Evolutionary conservation across 2,329 filamentous ascomycete species (phyloP).

Genomic region (Parascedosporium putredinis): DNA sequence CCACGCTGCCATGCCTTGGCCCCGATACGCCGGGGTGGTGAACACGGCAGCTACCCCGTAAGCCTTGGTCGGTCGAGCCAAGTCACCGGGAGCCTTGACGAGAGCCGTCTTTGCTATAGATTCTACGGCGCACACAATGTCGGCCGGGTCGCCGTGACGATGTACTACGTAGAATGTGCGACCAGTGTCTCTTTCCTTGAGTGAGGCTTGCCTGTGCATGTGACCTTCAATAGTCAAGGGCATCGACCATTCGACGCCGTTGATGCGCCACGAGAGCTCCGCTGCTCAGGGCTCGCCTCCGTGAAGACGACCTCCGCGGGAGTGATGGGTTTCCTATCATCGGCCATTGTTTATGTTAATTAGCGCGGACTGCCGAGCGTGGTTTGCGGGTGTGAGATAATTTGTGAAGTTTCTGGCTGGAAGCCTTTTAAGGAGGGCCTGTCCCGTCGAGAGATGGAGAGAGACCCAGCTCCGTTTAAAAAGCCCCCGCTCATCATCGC

Average conservation of each 20-base stretch:
- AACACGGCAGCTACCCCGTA: slow-evolving; percentile 24
- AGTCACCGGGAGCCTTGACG: slow-evolving; percentile 4
- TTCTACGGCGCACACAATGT: slow-evolving; percentile 5
- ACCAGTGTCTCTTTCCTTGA: slow-evolving; percentile 16
- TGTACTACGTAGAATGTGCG: slow-evolving; percentile 12
- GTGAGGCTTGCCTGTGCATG: slow-evolving; percentile 17
- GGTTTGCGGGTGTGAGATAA: too few species aligned
- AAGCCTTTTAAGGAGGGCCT: too few species aligned
- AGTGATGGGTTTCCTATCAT: slow-evolving; percentile 2
- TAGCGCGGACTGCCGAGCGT: too few species aligned
- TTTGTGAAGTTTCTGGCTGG: too few species aligned
- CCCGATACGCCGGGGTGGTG: slow-evolving; percentile 23
- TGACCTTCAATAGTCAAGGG: slow-evolving; percentile 19
- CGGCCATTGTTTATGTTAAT: not conserved
- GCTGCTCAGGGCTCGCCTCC: slow-evolving; percentile 19
- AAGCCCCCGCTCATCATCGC: too few species aligned
- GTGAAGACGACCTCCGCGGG: slow-evolving; percentile 17
- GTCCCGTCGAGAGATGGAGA: too few species aligned
- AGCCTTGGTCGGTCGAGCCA: slow-evolving; percentile 17
- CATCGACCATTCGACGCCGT: slow-evolving; percentile 19
- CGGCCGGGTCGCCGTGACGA: slow-evolving; percentile 1
- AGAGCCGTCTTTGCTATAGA: slow-evolving; percentile 6
- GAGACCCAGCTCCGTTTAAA: too few species aligned
- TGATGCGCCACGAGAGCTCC: slow-evolving; percentile 20
- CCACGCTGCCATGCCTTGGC: slow-evolving; percentile 23